Evolutionary conservation across 345 rosid genomes (phyloP).

Genomic region (Euclidium syriacum): DNA sequence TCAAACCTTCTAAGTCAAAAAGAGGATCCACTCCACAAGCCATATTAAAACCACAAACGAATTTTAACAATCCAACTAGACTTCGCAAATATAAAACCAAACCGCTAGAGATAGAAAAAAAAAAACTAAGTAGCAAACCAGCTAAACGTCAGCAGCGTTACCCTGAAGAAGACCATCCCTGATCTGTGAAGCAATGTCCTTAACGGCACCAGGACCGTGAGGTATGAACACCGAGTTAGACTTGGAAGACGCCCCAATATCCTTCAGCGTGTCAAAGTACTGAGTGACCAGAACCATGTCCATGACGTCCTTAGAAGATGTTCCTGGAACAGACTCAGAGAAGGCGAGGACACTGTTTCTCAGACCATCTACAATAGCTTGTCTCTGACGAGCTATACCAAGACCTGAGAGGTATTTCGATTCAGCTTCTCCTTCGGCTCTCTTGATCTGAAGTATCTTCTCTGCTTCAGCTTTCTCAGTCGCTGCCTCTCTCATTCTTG

Average conservation of each 20-base stretch:
- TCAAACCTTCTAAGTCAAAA: too few relatives aligned
- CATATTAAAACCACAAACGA: too few relatives aligned
- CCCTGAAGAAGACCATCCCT: conserved; percentile 75
- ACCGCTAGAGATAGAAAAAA: conserved; percentile 3
- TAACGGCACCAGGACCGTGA: conserved; percentile 72
- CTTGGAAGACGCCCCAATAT: conserved; percentile 59
- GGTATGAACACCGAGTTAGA: conserved; percentile 67
- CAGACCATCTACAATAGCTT: conserved; percentile 64
- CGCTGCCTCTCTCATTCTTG: conserved; percentile 60
- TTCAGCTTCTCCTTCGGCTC: conserved; percentile 68
- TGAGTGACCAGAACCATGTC: conserved; percentile 80
- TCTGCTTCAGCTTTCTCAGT: conserved; percentile 66
- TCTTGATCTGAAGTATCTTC: conserved; percentile 63
- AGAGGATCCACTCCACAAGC: too few relatives aligned
- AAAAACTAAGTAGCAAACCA: conserved; percentile 4
- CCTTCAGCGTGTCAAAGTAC: conserved; percentile 75
- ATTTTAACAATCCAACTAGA: background rate
- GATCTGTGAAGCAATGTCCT: conserved; percentile 57
- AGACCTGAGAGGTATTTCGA: conserved; percentile 56
- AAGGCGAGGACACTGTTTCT: conserved; percentile 61
- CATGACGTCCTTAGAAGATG: conserved; percentile 67
- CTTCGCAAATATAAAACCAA: background rate
- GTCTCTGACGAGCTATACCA: conserved; percentile 62
- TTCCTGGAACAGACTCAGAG: conserved; percentile 67
- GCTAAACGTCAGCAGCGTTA: conserved; percentile 14